phyloP scores from a whole-genome alignment of 192 early-diverging fungal genomes.

The Entomortierella beljakovae region DNA sequence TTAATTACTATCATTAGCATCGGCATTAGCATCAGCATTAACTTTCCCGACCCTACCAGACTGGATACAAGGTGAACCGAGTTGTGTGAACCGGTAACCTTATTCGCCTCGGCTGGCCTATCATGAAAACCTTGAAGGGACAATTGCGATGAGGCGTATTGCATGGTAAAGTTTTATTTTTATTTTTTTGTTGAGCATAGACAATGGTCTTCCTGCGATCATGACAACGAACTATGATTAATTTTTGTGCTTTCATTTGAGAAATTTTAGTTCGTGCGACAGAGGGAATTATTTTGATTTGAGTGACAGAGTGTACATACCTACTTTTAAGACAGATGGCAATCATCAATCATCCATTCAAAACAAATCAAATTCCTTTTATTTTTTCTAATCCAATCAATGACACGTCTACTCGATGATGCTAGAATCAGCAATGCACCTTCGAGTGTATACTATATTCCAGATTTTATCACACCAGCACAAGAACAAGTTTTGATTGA shows the following conservation, averaged over 20 bases:
- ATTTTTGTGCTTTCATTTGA: too few species aligned
- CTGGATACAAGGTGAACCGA: not conserved
- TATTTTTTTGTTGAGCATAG: not conserved
- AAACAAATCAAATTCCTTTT: not conserved
- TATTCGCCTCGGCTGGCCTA: conserved; percentile 4
- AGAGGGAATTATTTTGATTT: too few species aligned
- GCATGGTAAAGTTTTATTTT: not conserved
- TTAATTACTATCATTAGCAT: too few species aligned
- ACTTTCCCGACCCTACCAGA: not conserved
- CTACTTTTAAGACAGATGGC: too few species aligned
- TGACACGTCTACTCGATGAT: conserved; percentile 14
- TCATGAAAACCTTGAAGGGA: not conserved
- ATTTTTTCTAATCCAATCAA: not conserved
- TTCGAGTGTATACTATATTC: conserved; percentile 52
- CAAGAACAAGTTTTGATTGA: conserved; percentile 51
- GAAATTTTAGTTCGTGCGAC: too few species aligned
- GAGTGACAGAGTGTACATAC: too few species aligned
- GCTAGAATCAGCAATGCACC: conserved; percentile 31
- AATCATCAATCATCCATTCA: not conserved
- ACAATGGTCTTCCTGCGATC: not conserved
- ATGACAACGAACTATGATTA: not conserved
- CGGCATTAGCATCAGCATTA: not conserved
- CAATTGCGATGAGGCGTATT: not conserved
- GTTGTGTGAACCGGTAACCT: not conserved
- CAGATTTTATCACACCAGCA: conserved; percentile 48